Conservation (phyloP, 257 asterid species). For the Lycium barbarum region DNA sequence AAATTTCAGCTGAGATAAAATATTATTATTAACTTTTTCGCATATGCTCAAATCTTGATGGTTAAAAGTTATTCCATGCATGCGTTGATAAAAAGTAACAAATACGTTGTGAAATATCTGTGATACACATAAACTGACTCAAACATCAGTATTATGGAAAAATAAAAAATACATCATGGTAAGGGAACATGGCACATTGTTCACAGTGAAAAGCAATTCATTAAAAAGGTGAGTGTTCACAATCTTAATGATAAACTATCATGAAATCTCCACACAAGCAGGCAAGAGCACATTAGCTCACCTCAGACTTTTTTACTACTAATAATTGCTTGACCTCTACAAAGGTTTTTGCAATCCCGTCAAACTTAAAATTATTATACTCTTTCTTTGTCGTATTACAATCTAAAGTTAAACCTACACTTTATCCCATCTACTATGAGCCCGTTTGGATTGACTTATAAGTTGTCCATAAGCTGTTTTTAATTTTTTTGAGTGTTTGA, state of each 20-base stretch:
- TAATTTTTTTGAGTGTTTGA: too few species aligned
- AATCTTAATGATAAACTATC: neutral
- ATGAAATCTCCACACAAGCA: constrained; percentile 10
- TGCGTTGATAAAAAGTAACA: neutral
- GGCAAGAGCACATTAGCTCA: constrained; percentile 15
- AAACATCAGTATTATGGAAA: neutral
- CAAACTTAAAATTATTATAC: neutral
- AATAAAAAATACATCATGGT: neutral
- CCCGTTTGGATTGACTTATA: too few species aligned
- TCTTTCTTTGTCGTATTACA: neutral
- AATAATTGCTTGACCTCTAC: neutral
- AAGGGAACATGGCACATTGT: neutral
- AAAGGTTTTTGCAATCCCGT: neutral
- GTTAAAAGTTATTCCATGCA: neutral
- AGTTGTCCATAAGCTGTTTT: too few species aligned
- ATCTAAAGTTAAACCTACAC: neutral
- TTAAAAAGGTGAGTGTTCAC: neutral
- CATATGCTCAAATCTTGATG: neutral
- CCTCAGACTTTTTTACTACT: neutral
- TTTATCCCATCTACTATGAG: neutral
- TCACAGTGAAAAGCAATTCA: constrained; percentile 21
- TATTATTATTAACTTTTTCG: too few species aligned
- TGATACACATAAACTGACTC: neutral
- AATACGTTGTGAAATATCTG: neutral
- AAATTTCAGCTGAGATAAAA: too few species aligned